Percentiles rank a stretch among this genome's conserved stretches.
Conservation (phyloP, 2,329 filamentous ascomycete genomes). For the Dryadomyces quercus-mongolicae region DNA sequence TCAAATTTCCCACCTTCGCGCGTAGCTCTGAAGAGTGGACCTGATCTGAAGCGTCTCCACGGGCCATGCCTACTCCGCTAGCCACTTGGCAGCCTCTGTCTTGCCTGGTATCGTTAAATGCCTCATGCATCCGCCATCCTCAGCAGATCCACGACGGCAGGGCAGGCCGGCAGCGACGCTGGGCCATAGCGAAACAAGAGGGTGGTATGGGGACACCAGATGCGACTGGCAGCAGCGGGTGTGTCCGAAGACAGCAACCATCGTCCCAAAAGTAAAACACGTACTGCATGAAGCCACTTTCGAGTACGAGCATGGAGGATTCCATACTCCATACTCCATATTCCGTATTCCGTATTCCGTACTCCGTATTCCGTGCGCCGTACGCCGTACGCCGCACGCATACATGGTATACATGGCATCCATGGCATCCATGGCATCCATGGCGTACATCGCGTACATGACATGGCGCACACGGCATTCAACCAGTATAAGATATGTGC, state of each 20-base stretch:
- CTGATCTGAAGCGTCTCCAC: slow-evolving; percentile 1
- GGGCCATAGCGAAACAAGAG: not conserved
- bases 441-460: too few relatives aligned
- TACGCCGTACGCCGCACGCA: too few relatives aligned
- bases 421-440: too few relatives aligned
- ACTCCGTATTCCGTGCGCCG: too few relatives aligned
- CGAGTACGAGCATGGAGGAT: not conserved
- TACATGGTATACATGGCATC: too few relatives aligned
- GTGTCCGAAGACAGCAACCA: not conserved
- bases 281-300: not conserved
- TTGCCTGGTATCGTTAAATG: slow-evolving; percentile 7
- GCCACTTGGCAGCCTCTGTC: slow-evolving; percentile 10
- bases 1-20: slow-evolving; percentile 3
- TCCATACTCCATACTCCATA: too few relatives aligned
- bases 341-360: too few relatives aligned
- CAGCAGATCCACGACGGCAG: not conserved
- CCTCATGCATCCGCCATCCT: slow-evolving; percentile 4
- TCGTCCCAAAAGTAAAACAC: not conserved
- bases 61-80: not conserved
- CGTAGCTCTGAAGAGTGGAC: slow-evolving; percentile 4
- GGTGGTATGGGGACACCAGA: not conserved
- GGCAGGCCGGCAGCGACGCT: not conserved
- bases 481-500: too few relatives aligned
- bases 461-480: too few relatives aligned
- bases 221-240: not conserved